These are phyloP conservation scores for Moniliella sp. DNA, from an alignment of 1,284 basidiomycete species.

Conservation along the genomic window DNA sequence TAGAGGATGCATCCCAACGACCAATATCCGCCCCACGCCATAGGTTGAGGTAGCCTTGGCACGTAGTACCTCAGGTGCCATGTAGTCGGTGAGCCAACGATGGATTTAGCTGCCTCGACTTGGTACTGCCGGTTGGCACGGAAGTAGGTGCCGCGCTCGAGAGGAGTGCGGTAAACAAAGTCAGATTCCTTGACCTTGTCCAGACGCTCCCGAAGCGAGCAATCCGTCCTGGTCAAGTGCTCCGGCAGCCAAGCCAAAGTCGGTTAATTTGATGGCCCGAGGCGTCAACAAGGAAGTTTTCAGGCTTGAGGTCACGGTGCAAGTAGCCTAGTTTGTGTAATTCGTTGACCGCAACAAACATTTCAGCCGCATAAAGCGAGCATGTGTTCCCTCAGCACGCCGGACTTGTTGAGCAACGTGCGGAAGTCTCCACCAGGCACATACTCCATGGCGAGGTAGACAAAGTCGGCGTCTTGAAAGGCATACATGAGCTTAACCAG, in stretches of 20 bases:
- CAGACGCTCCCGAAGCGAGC: slow-evolving; percentile 76
- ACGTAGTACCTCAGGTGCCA: slow-evolving; percentile 59
- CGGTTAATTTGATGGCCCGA: slow-evolving; percentile 92
- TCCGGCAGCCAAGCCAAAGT: slow-evolving; percentile 91
- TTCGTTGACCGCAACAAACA: slow-evolving; percentile 31
- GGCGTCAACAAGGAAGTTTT: slow-evolving; percentile 93
- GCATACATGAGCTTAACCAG: slow-evolving; percentile 28
- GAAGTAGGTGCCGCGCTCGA: slow-evolving; percentile 85
- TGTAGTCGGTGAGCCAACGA: slow-evolving; percentile 90
- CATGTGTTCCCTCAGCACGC: slow-evolving; percentile 37
- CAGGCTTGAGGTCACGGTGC: slow-evolving; percentile 89
- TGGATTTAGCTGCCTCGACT: slow-evolving; percentile 60
- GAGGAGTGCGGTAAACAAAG: slow-evolving; percentile 68
- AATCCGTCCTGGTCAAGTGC: slow-evolving; percentile 77
- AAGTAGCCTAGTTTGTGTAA: slow-evolving; percentile 29
- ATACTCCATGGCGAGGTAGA: slow-evolving; percentile 40
- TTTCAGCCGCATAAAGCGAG: slow-evolving; percentile 31
- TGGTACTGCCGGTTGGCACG: slow-evolving; percentile 74
- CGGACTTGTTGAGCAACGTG: slow-evolving; percentile 31
- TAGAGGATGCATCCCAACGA: slow-evolving; percentile 93
- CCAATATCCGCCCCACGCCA: slow-evolving; percentile 89
- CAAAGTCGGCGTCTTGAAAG: slow-evolving; percentile 29
- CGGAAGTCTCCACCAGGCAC: slow-evolving; percentile 33
- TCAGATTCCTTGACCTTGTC: slow-evolving; percentile 90
- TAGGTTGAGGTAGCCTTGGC: slow-evolving; percentile 91